These are phyloP conservation scores for Nitzschia sp. DNA, from an alignment of 108 stramenopile genomes.

Conservation along the genomic window DNA sequence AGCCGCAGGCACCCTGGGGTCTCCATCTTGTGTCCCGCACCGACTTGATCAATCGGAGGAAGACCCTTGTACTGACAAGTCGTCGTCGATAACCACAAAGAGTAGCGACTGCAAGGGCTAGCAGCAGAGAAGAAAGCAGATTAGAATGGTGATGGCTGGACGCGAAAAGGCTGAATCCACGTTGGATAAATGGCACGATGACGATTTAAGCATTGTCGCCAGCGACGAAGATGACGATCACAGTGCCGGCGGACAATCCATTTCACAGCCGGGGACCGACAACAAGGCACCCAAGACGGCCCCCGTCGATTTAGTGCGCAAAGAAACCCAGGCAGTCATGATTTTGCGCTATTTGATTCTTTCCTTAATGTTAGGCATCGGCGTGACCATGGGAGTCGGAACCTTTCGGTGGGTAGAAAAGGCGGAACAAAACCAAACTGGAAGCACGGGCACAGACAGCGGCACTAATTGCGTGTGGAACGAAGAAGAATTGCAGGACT, in stretches of 20 bases:
- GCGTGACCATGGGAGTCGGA: not conserved
- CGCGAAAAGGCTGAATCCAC: constrained; percentile 1
- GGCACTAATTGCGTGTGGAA: not conserved
- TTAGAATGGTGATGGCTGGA: too few relatives aligned
- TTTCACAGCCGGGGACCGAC: not conserved
- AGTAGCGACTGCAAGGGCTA: too few relatives aligned
- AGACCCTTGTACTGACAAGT: too few relatives aligned
- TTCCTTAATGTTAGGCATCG: not conserved
- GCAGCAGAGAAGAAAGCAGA: too few relatives aligned
- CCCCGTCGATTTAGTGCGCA: constrained; percentile 18
- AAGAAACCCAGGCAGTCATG: constrained; percentile 11
- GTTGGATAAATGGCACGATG: constrained; percentile 13
- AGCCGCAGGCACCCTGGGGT: too few relatives aligned
- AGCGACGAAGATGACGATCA: constrained; percentile 18
- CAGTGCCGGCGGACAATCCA: constrained; percentile 2
- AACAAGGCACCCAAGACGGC: constrained; percentile 8
- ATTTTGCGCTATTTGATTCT: constrained; percentile 13
- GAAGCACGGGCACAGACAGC: not conserved
- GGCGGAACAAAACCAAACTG: constrained; percentile 6
- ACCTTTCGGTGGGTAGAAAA: constrained; percentile 13
- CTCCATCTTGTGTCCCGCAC: too few relatives aligned
- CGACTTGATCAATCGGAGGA: too few relatives aligned
- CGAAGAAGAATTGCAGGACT: not conserved
- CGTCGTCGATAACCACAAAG: too few relatives aligned
- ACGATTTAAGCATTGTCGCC: constrained; percentile 22